Evolutionary conservation across 2,329 filamentous ascomycete species (phyloP), one percentile per base, ranked within the genome.

Genomic region (Cytospora mali): DNA sequence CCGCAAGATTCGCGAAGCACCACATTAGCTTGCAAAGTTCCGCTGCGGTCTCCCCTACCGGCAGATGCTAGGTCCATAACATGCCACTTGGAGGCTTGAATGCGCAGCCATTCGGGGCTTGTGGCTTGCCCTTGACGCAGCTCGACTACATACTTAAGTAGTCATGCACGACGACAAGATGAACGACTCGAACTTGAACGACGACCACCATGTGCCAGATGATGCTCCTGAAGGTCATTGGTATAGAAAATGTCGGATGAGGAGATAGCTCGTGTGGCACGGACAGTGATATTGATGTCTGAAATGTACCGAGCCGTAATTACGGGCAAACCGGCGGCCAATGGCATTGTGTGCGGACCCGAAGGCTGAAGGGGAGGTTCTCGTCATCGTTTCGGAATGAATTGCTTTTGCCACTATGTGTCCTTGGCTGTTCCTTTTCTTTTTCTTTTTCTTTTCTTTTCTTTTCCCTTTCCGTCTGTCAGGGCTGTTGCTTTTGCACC

Each of bases 261-360:
- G n/a, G 33, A 29, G 31, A 28, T 18, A 62, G 25, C 50, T 54
- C 35, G 29, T 21, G 60, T 65, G n/a, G 48, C 39, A 65, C 63
- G 50, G 25, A 28, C 46, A 28, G 29, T 56, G 50, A n/a, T 33
- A 29, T 56, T 53, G 29, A 50, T 63, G 60, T 53, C 56, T 60
- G 55, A 56, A 48, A 55, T 60, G 63, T 62, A 58, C 48, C 56
- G 46, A 65, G 27, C 63, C 60, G 63, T 57, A 60, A 63, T 65
- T 57, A 50, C 23, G 27, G 46, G 52, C 35, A 11, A 23, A 11
- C 23, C 28, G 14, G 33, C 46, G 48, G 56, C 63, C 60, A 65
- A 63, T 65, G 60, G 46, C 35, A 60, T 21, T 3, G 13, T 46
- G 23, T 49, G 6, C 42, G 9, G 49, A 62, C 48, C 60, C 63